Base-by-base conservation (phyloP, 371 early-diverging fungal genomes). In the Batkoa obscura region DNA sequence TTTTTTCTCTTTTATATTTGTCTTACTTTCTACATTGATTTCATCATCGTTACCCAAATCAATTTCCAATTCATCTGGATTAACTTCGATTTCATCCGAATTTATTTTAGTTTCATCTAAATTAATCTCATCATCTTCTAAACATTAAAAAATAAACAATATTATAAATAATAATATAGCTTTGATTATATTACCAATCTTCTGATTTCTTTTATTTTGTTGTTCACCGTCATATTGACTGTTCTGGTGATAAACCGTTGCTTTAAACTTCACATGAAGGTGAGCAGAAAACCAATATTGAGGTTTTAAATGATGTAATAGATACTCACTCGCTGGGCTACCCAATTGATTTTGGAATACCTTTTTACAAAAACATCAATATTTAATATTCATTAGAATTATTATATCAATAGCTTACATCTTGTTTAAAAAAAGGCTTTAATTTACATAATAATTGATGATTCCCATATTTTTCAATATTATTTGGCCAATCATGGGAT, bases 401-500 rank as follows among this genome's bases (percentile, higher is more conserved):
- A 42, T 23, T 4, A 39, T 13, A 15, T 2, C 4, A n/a, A 8
- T 39, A 17, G 55, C 56, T 59, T 64, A 87, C 84, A 70, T 95
- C 95, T 3, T 65, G 55, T 31, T 41, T 60, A 57, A 96, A 84
- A 58, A 69, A 83, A 6, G 71, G 71, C 59, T 95, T 95, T 2
- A 37, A 59, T 1, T 65, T 58, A 23, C 91, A 58, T 43, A 98
- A 70, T 37, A 46, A 39, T 0, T 66, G 46, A 0, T 74, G 56
- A 66, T 95, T 70, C 1, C 97, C 97, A 66, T 81, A 79, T 23
- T 72, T 64, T 49, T 86, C 84, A 32, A 95, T 84, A 2, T 81
- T 79, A 30, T 72, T 69, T 0, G 98, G 98, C 98, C 98, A 98
- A 65, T 98, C 98, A 62, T 98, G 98, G 3, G 92, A 89, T 1